A percentile compares a stretch with the other conserved stretches of the same genome.
phyloP scores from a whole-genome alignment of 176 grass and related monocot genomes.

The Triticum aestivum region IWGSC_CS_RefSeq_v2.1 NC_057798.1:171226083-171226582 shows the following conservation, averaged over 20 bases:
- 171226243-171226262: conserved; percentile 74
- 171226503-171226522: conserved; percentile 68
- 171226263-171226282: conserved; percentile 64
- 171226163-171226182: conserved; percentile 11
- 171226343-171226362: conserved; percentile 89
- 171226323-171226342: conserved; percentile 66
- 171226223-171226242: conserved; percentile 42
- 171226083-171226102: conserved; percentile 34
- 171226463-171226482: conserved; percentile 33
- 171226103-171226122: background rate
- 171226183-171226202: background rate
- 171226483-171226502: conserved; percentile 46
- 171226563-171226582: conserved; percentile 65
- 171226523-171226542: conserved; percentile 73
- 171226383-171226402: conserved; percentile 79
- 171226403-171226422: conserved; percentile 81
- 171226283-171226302: conserved; percentile 78
- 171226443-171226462: conserved; percentile 42
- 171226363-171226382: conserved; percentile 75
- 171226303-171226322: conserved; percentile 69
- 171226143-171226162: conserved; percentile 17
- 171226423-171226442: conserved; percentile 88
- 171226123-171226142: conserved; percentile 29
- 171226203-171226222: conserved; percentile 21
- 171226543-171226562: conserved; percentile 73